phyloP scores from a whole-genome alignment of 768 basidiomycete species.

The Infundibulicybe gibba region DNA sequence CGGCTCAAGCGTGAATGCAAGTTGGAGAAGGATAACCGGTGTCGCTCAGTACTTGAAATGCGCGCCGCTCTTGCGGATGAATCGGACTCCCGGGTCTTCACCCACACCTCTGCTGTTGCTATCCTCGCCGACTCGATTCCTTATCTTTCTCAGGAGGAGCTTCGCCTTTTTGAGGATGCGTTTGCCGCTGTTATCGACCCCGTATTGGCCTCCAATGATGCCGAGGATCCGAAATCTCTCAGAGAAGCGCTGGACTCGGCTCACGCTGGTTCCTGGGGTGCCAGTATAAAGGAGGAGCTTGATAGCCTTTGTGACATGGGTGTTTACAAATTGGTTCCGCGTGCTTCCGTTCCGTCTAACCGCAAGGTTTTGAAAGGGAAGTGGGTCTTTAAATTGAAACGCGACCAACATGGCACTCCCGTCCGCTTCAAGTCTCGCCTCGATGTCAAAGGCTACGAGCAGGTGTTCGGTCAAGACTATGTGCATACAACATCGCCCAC shows the following conservation, averaged over 20 bases:
- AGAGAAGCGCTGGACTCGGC: constrained; percentile 18
- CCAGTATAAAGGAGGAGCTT: constrained; percentile 16
- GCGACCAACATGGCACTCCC: constrained; percentile 19
- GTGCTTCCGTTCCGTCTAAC: constrained; percentile 8
- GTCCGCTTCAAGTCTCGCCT: constrained; percentile 28
- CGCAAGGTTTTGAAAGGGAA: constrained; percentile 26
- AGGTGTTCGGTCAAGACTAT: constrained; percentile 21
- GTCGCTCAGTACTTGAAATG: background rate
- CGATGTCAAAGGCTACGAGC: constrained; percentile 26
- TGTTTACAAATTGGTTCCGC: constrained; percentile 21
- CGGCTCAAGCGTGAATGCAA: background rate
- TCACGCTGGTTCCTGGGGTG: constrained; percentile 14
- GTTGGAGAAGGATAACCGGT: background rate
- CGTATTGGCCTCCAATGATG: background rate
- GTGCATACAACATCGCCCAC: constrained; percentile 20
- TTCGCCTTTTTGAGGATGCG: background rate
- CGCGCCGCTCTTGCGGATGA: background rate
- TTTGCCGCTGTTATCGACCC: constrained; percentile 2
- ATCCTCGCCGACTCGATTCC: too few relatives aligned
- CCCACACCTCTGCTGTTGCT: background rate
- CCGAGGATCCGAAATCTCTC: constrained; percentile 8
- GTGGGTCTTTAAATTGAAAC: constrained; percentile 24
- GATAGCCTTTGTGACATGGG: constrained; percentile 19
- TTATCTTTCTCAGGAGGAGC: too few relatives aligned
- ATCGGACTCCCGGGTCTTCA: background rate